Percentiles rank a stretch among this genome's conserved stretches.
Evolutionary conservation across 441 rosid species (phyloP).

Genomic region (Bruguiera hainesii): DNA sequence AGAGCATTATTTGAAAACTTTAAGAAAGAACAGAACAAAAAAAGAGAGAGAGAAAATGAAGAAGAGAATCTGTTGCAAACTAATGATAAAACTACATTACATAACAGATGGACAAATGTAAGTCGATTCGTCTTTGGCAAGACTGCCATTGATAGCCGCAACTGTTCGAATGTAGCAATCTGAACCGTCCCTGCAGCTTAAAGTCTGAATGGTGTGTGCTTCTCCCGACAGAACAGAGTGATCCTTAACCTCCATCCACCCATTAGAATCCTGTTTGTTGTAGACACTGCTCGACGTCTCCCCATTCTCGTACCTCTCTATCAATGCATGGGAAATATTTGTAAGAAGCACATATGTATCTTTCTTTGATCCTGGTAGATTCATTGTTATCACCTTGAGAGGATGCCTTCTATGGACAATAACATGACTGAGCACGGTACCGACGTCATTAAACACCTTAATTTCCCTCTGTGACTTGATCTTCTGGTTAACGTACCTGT

Average conservation of each 20-base stretch:
- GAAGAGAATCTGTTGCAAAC: neutral
- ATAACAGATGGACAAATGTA: slow-evolving; percentile 36
- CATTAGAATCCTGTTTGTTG: slow-evolving; percentile 49
- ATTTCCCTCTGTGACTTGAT: slow-evolving; percentile 37
- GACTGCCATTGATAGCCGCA: slow-evolving; percentile 39
- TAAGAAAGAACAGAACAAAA: neutral
- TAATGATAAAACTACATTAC: slow-evolving; percentile 13
- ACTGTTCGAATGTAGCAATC: slow-evolving; percentile 52
- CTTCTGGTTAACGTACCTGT: slow-evolving; percentile 46
- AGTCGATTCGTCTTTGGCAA: slow-evolving; percentile 40
- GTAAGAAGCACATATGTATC: slow-evolving; percentile 44
- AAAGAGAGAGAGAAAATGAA: neutral
- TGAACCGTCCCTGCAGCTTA: slow-evolving; percentile 33
- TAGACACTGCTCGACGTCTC: slow-evolving; percentile 19
- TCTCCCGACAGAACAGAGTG: slow-evolving; percentile 56
- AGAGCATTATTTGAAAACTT: slow-evolving; percentile 10
- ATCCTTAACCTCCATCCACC: slow-evolving; percentile 79
- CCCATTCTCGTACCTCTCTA: slow-evolving; percentile 34
- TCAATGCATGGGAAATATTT: slow-evolving; percentile 54
- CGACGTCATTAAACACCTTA: slow-evolving; percentile 35
- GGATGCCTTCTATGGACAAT: slow-evolving; percentile 42
- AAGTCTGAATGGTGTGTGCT: slow-evolving; percentile 48
- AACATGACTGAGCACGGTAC: slow-evolving; percentile 20
- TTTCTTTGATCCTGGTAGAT: slow-evolving; percentile 37
- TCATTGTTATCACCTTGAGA: slow-evolving; percentile 43